phyloP scores from a whole-genome alignment of 371 early-diverging fungal genomes.

The Parasitella parasitica region DNA sequence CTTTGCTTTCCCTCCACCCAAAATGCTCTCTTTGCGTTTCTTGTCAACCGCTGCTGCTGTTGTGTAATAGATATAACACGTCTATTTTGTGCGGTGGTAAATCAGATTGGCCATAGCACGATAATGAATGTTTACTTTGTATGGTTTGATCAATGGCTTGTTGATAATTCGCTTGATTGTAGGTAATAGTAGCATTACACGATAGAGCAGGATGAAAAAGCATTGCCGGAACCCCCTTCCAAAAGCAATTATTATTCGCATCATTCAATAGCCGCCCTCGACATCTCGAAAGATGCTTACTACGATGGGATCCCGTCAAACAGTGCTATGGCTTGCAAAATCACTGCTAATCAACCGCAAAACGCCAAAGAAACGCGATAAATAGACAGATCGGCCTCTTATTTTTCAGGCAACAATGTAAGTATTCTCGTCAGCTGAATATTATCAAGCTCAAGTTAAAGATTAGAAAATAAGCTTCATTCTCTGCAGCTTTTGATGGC shows the following conservation, averaged over 20 bases:
- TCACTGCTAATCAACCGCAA: no score
- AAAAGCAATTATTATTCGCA: background rate
- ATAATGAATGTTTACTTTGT: background rate
- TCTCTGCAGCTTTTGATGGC: no score
- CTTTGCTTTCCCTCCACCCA: conserved; percentile 85
- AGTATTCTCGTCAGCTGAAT: no score
- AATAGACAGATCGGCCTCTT: no score
- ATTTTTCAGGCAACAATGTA: no score
- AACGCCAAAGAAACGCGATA: no score
- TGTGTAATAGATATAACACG: conserved; percentile 5
- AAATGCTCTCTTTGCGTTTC: conserved; percentile 73
- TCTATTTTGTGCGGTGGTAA: background rate
- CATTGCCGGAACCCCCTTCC: background rate
- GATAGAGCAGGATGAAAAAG: background rate
- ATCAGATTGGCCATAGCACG: background rate
- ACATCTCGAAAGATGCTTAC: background rate
- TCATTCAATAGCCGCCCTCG: background rate
- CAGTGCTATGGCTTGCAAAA: no score
- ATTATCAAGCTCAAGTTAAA: no score
- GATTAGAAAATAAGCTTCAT: no score
- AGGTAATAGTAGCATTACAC: background rate
- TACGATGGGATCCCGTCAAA: no score
- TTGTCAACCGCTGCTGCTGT: conserved; percentile 33
- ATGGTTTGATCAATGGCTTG: background rate
- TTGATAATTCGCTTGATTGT: background rate